Base-by-base conservation (phyloP, 495 filamentous ascomycete species). In the Jackrogersella minutella region DNA sequence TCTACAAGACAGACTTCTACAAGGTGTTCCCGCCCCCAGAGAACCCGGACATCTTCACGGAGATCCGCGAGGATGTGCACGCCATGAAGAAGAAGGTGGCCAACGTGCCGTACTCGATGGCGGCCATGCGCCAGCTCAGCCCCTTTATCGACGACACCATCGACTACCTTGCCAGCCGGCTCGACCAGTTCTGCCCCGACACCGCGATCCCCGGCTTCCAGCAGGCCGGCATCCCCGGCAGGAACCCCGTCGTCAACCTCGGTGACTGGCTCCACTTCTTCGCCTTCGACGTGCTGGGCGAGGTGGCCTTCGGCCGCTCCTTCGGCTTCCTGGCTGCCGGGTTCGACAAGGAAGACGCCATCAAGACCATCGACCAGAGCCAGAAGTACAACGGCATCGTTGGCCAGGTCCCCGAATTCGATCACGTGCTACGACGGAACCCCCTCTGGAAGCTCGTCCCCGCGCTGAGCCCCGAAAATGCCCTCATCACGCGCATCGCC, bases 291-390 rank as follows among this genome's bases (percentile, higher is more conserved):
- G 84, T 87, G 9, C 76, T 87, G 5, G 83, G 84, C 22, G 84
- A 87, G 70, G 80, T 91, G 11, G 88, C 87, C 0, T 91, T 88
- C 62, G 84, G 82, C 49, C 77, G 85, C n/a, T 81, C 78, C 5
- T 87, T 88, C 62, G 88, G 88, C 0, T 91, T 91, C 65, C 65
- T 91, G 2, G 79, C 80, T 17, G 77, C 83, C 6, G 85, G 82
- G 3, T 58, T 81, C 22, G 88, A 90, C 58, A 81, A 89, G 39
- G 85, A 88, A 49, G 64, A 77, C 41, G 81, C 83, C 6, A 82
- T 85, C 63, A 79, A 76, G 72, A 81, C 78, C 5, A 84, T 84
- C 46, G 83, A 86, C 64, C 76, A 81, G 40, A 81, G 78, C 66
- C 80, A 83, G 71, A 79, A 75, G 67, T 86, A 86, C 68, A 82